phyloP scores from a whole-genome alignment of 345 rosid species.

The Luvunga scandens region DNA sequence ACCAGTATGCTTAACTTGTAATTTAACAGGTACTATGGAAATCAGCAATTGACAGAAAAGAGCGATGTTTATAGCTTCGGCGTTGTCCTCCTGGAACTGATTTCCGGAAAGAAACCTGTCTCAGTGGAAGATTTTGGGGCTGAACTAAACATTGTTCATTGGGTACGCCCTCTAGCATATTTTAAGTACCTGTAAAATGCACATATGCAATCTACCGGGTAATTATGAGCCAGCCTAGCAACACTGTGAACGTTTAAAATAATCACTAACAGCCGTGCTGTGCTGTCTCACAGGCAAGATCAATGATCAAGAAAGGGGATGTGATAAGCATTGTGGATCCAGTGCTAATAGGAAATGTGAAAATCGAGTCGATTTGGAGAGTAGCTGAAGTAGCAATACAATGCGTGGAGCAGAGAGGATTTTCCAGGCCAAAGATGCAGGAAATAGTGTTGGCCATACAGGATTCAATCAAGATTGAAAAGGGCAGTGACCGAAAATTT shows the following conservation, averaged over 20 bases:
- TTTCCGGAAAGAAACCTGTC: slow-evolving; percentile 89
- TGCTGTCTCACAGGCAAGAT: slow-evolving; percentile 60
- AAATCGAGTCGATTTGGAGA: slow-evolving; percentile 88
- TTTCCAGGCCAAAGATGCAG: slow-evolving; percentile 80
- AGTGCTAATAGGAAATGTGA: slow-evolving; percentile 48
- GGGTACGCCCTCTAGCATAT: slow-evolving; percentile 47
- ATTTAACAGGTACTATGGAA: slow-evolving; percentile 74
- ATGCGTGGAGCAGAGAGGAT: slow-evolving; percentile 73
- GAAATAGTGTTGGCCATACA: slow-evolving; percentile 78
- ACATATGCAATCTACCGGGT: not conserved
- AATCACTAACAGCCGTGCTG: not conserved
- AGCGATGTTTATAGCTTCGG: slow-evolving; percentile 99
- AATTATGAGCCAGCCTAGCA: not conserved
- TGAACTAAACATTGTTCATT: slow-evolving; percentile 82
- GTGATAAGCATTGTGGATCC: slow-evolving; percentile 73
- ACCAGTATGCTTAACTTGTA: not conserved
- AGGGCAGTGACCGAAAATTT: slow-evolving; percentile 42
- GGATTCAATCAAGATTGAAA: slow-evolving; percentile 82
- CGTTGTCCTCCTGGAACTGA: slow-evolving; percentile 87
- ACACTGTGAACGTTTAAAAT: not conserved
- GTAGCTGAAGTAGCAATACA: slow-evolving; percentile 83
- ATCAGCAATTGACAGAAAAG: slow-evolving; percentile 87
- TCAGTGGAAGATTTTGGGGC: slow-evolving; percentile 83
- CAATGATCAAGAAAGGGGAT: slow-evolving; percentile 80
- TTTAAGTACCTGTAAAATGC: no score